A percentile compares a stretch with the other conserved stretches of the same genome.
Conservation (phyloP, 306 rosid species). For the Psophocarpus tetragonolobus region DNA sequence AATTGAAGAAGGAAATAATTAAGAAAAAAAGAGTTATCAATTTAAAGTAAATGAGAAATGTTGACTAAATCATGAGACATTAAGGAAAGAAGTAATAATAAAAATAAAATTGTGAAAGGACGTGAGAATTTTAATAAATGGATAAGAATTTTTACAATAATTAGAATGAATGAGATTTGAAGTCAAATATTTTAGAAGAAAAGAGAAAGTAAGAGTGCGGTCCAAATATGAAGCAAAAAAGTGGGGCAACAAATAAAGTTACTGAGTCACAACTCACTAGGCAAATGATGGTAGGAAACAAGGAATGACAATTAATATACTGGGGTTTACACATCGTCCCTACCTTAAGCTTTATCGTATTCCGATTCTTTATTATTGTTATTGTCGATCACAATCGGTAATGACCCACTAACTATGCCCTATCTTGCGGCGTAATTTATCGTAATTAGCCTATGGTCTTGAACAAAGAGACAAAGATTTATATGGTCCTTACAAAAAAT, state of each 20-base stretch:
- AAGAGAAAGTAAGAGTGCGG: not conserved
- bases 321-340: constrained; percentile 11
- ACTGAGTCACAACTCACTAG: not conserved
- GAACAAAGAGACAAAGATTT: not conserved
- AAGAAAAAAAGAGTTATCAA: no score
- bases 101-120: no score
- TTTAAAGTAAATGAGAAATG: no score
- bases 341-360: constrained; percentile 19
- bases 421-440: constrained; percentile 36
- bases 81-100: no score
- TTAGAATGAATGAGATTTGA: no score
- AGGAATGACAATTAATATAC: not conserved
- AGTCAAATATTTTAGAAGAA: no score
- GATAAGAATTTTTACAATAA: no score
- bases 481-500: not conserved
- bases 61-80: no score
- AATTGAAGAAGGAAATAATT: no score
- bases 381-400: not conserved
- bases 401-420: constrained; percentile 34
- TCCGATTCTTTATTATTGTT: constrained; percentile 8
- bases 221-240: not conserved
- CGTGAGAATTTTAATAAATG: no score
- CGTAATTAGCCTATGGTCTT: not conserved
- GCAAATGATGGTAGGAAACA: no score
- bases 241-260: not conserved